phyloP scores from a whole-genome alignment of 495 filamentous ascomycete genomes.

The Tuber indicum region DNA sequence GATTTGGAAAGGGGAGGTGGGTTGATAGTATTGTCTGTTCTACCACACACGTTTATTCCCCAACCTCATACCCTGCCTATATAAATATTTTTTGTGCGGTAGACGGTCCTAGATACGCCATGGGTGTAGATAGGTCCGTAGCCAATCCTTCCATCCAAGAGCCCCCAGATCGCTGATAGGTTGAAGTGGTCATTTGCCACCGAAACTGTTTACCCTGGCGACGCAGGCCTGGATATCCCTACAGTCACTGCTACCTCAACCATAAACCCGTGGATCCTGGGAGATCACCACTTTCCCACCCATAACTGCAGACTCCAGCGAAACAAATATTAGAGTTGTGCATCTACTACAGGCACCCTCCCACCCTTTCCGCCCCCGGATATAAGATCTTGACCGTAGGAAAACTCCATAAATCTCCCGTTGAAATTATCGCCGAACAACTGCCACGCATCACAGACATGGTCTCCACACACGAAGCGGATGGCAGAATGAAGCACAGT shows the following conservation, averaged over 20 bases:
- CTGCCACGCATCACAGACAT: slow-evolving; percentile 19
- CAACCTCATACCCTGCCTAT: neutral
- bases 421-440: neutral
- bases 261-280: neutral
- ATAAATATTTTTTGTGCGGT: neutral
- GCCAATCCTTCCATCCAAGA: slow-evolving; percentile 32
- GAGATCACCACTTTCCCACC: neutral
- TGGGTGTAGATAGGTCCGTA: slow-evolving; percentile 36
- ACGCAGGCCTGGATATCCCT: slow-evolving; percentile 25
- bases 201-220: slow-evolving; percentile 27
- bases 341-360: neutral
- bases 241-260: neutral
- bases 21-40: slow-evolving; percentile 25
- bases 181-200: slow-evolving; percentile 28
- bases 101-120: slow-evolving; percentile 20
- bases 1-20: slow-evolving; percentile 38
- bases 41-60: neutral
- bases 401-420: neutral
- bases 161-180: slow-evolving; percentile 15
- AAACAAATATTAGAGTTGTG: neutral
- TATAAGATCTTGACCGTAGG: neutral
- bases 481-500: slow-evolving; percentile 19
- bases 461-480: neutral
- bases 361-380: neutral
- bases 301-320: neutral